These are phyloP conservation scores for Knoxdaviesia proteae DNA, from an alignment of 2,329 filamentous ascomycete species.

Conservation along the genomic window DNA sequence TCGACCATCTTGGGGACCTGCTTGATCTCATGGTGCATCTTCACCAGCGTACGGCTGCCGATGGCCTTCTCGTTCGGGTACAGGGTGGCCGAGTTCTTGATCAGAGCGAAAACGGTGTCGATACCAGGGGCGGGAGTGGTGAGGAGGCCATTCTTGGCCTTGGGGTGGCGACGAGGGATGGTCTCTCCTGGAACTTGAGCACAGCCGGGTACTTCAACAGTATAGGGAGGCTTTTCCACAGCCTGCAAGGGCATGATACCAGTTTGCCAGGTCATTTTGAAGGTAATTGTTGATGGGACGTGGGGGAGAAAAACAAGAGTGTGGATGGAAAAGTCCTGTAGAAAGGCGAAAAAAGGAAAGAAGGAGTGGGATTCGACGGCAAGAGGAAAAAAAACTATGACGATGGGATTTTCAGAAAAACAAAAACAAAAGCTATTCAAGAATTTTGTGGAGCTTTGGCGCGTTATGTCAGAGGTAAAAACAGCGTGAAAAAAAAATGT, in stretches of 20 bases:
- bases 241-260: constrained; percentile 31
- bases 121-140: constrained; percentile 46
- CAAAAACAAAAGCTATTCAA: constrained; percentile 1
- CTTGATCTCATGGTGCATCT: constrained; percentile 66
- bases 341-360: not conserved
- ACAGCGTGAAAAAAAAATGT: not conserved
- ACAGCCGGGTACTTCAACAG: constrained; percentile 48
- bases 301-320: not conserved
- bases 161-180: constrained; percentile 55
- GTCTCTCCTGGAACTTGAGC: constrained; percentile 61
- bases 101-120: constrained; percentile 59
- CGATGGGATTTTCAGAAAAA: not conserved
- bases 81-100: constrained; percentile 44
- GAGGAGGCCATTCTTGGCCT: constrained; percentile 49
- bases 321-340: not conserved
- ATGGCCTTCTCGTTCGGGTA: constrained; percentile 44
- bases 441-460: not conserved
- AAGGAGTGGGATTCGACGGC: not conserved
- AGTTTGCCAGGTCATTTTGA: constrained; percentile 16
- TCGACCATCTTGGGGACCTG: constrained; percentile 78
- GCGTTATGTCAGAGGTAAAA: not conserved
- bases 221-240: constrained; percentile 52
- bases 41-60: constrained; percentile 52
- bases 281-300: not conserved
- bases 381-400: not conserved